Percentiles rank a stretch among this genome's conserved stretches.
These are phyloP conservation scores for Penicillium riverlandense DNA, from an alignment of 495 filamentous ascomycete genomes.

Conservation along the genomic window DNA sequence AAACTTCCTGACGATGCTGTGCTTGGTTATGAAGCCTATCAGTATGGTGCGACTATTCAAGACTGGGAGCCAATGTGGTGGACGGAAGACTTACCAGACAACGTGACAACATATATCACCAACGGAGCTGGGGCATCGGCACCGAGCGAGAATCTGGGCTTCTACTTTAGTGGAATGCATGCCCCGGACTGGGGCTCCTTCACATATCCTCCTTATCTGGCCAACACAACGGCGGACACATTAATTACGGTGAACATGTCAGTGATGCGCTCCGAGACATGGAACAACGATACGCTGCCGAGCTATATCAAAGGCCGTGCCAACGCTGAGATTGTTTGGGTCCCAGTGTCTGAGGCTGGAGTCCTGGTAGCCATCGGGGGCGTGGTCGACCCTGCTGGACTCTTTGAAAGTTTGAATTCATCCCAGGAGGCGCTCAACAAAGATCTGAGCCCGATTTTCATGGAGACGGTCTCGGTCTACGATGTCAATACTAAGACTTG, in stretches of 20 bases:
- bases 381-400: slow-evolving; percentile 46
- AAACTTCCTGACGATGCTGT: slow-evolving; percentile 29
- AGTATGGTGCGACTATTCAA: slow-evolving; percentile 33
- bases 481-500: slow-evolving; percentile 47
- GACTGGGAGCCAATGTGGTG: slow-evolving; percentile 36
- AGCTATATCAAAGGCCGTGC: slow-evolving; percentile 44
- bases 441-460: slow-evolving; percentile 49
- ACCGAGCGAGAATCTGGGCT: slow-evolving; percentile 66
- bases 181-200: slow-evolving; percentile 39
- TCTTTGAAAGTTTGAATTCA: slow-evolving; percentile 14
- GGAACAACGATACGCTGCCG: slow-evolving; percentile 51
- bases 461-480: slow-evolving; percentile 61
- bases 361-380: slow-evolving; percentile 62
- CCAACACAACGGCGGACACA: slow-evolving; percentile 25
- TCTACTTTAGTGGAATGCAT: slow-evolving; percentile 62
- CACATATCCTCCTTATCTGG: slow-evolving; percentile 23
- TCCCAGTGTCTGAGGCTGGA: slow-evolving; percentile 57
- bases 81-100: slow-evolving; percentile 23
- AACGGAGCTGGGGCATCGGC: slow-evolving; percentile 56
- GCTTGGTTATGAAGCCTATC: slow-evolving; percentile 44
- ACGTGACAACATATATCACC: slow-evolving; percentile 55
- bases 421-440: slow-evolving; percentile 37
- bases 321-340: slow-evolving; percentile 61
- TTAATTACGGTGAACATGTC: slow-evolving; percentile 58
- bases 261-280: slow-evolving; percentile 37